A percentile compares a stretch with the other conserved stretches of the same genome.
These are phyloP conservation scores for Durotheca rogersii DNA, from an alignment of 495 filamentous ascomycete genomes.

Conservation along the genomic window DNA sequence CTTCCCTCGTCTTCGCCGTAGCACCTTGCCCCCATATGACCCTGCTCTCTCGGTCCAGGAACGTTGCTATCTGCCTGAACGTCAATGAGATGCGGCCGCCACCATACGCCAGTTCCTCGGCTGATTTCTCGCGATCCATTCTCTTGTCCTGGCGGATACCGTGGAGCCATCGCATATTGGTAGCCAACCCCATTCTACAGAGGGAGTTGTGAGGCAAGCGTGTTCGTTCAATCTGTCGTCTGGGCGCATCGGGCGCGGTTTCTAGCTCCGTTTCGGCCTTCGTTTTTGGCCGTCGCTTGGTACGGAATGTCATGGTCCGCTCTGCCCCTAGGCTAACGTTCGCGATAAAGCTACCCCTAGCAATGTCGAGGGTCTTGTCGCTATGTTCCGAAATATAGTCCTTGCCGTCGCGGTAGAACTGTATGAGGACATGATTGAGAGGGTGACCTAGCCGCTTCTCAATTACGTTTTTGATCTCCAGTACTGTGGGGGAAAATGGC, in stretches of 20 bases:
- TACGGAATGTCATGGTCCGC: conserved; percentile 85
- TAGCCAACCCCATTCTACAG: conserved; percentile 75
- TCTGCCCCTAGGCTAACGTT: conserved; percentile 92
- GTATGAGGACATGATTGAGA: conserved; percentile 90
- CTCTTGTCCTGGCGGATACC: conserved; percentile 87
- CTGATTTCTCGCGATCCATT: conserved; percentile 58
- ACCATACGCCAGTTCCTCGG: conserved; percentile 66
- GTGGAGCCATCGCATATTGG: conserved; percentile 88
- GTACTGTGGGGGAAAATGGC: conserved; percentile 71
- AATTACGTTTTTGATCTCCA: conserved; percentile 63
- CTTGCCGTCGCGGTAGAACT: conserved; percentile 85
- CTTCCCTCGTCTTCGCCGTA: conserved; percentile 57
- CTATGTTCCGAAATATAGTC: conserved; percentile 97
- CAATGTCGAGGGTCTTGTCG: conserved; percentile 95
- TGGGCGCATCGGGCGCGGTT: conserved; percentile 5
- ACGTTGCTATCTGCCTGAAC: conserved; percentile 88
- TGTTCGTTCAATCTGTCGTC: conserved; percentile 57
- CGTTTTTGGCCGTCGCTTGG: conserved; percentile 60
- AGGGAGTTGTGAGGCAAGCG: conserved; percentile 85
- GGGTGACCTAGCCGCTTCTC: conserved; percentile 74
- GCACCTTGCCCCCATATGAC: conserved; percentile 94
- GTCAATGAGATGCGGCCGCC: conserved; percentile 89
- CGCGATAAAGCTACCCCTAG: conserved; percentile 74
- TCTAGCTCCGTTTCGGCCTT: conserved; percentile 21
- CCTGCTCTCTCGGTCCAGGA: conserved; percentile 59